These are phyloP conservation scores for Psophocarpus tetragonolobus DNA, from an alignment of 306 rosid genomes.

Conservation along the genomic window DNA sequence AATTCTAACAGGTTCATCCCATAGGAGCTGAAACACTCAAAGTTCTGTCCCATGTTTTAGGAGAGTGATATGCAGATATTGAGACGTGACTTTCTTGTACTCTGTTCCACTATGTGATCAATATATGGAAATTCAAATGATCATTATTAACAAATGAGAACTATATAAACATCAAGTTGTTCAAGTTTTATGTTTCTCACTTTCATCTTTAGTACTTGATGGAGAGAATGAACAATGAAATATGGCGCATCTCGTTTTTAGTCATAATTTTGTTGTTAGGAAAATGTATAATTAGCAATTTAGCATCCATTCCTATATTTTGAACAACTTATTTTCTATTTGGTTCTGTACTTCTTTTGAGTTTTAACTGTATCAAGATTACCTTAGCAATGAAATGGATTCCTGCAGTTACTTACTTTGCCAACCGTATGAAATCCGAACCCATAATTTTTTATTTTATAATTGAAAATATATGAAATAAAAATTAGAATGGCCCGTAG, in stretches of 20 bases:
- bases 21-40: constrained; percentile 28
- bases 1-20: constrained; percentile 26
- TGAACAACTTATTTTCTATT: constrained; percentile 15
- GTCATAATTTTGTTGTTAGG: not conserved
- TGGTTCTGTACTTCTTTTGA: not conserved
- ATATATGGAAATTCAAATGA: constrained; percentile 1
- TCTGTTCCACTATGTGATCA: constrained; percentile 19
- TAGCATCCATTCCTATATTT: not conserved
- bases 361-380: not conserved
- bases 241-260: not conserved
- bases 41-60: not conserved
- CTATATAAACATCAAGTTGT: not conserved
- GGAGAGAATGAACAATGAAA: constrained; percentile 10
- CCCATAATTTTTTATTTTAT: no score
- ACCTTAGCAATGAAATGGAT: no score
- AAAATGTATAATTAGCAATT: constrained; percentile 11
- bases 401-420: no score
- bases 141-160: constrained; percentile 16
- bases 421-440: no score
- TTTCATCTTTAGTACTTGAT: not conserved
- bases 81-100: constrained; percentile 4
- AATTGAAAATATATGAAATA: no score
- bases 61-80: constrained; percentile 24
- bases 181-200: not conserved
- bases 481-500: no score